Evolutionary conservation across 1,284 basidiomycete species (phyloP).

Genomic region (Apiotrichum mycotoxinovorans): DNA sequence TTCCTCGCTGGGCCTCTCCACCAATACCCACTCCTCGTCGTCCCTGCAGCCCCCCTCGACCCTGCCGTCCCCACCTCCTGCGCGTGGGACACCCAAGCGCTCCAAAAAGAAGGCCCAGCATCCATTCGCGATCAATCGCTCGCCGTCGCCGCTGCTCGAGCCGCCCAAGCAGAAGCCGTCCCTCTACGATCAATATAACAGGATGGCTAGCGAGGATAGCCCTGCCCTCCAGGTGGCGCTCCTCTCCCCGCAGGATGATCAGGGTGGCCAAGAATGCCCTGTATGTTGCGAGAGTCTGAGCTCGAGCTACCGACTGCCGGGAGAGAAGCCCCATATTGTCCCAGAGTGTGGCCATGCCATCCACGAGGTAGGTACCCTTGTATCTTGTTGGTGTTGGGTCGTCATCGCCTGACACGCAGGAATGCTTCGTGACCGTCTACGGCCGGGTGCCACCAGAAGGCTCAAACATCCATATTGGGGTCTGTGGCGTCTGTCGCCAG

Average conservation of each 20-base stretch:
- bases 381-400: slow-evolving; percentile 10
- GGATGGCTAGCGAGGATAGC: slow-evolving; percentile 3
- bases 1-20: neutral
- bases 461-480: slow-evolving; percentile 72
- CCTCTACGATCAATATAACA: slow-evolving; percentile 24
- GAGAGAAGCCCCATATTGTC: slow-evolving; percentile 94
- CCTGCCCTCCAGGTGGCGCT: slow-evolving; percentile 42
- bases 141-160: slow-evolving; percentile 18
- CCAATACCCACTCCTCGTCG: neutral
- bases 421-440: slow-evolving; percentile 93
- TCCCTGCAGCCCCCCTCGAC: neutral
- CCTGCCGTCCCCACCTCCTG: no score
- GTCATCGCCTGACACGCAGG: slow-evolving; percentile 54
- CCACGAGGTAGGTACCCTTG: slow-evolving; percentile 65
- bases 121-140: slow-evolving; percentile 31
- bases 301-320: slow-evolving; percentile 58
- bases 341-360: slow-evolving; percentile 96
- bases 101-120: slow-evolving; percentile 20
- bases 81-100: neutral
- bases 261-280: slow-evolving; percentile 45
- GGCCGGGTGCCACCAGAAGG: slow-evolving; percentile 70
- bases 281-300: slow-evolving; percentile 49
- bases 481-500: slow-evolving; percentile 91
- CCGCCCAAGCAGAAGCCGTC: slow-evolving; percentile 14
- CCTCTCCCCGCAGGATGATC: slow-evolving; percentile 34